Evolutionary conservation across 2,329 filamentous ascomycete species (phyloP), one percentile per base, ranked within the genome.

Genomic region (Penicillium concentricum): DNA sequence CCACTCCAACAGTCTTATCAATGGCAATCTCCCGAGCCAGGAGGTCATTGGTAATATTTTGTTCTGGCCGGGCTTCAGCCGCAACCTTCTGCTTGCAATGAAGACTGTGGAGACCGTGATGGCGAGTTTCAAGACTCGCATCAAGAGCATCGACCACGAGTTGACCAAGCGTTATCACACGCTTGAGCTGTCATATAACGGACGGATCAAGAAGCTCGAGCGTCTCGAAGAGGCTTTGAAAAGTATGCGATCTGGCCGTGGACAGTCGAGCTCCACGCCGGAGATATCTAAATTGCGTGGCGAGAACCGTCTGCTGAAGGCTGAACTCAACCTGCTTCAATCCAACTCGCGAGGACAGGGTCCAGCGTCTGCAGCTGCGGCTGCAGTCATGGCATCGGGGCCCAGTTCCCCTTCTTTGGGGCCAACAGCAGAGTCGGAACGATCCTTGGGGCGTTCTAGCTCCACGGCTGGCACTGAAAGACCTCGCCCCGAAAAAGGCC

Each of bases 121-220:
- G 35, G 83, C 84, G 18, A 84, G 85, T 9, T 96, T 96, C 79
- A 89, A 90, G 67, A 81, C 82, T 38, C 88, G 91, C 58, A 90
- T 97, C 69, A 90, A 90, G 67, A 80, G 82, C 7, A 87, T 97
- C n/a, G 94, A 99, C 73, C 87, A 90, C 47, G 90, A 96, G 58
- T 78, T 97, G n/a, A 88, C 87, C 78, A 90, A 91, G 61, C 92
- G 97, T 69, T 97, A 97, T 69, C 90, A 95, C 68, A 85, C 83
- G 0, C 81, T 99, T 1, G 92, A 97, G 73, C 87, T 86, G 64
- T 90, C 87, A 37, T 84, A 97, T 28, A 90, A 94, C 52, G 77
- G 86, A 26, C 87, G 92, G 16, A 83, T 88, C 58, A 94, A 95
- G 78, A 91, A 91, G 65, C 84, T 99, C 30, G 93, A 97, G 62